Percentiles rank a stretch among this genome's conserved stretches.
Evolutionary conservation across 768 basidiomycete species (phyloP).

Genomic region (Candolleomyces efflorescens): DNA sequence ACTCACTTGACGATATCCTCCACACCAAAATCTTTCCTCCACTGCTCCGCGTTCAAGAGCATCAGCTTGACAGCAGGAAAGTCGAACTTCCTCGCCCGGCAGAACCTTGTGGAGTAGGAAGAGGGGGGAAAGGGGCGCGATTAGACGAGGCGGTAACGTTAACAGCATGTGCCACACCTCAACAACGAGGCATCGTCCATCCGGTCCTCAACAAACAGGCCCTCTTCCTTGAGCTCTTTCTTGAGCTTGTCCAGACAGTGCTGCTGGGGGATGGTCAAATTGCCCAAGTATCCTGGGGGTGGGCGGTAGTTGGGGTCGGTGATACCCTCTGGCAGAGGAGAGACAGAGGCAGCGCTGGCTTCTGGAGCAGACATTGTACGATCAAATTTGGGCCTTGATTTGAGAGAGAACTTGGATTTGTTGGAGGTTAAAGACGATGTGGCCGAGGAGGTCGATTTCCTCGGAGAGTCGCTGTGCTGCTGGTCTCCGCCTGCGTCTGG

Average conservation of each 20-base stretch:
- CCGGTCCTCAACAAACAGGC: conserved; percentile 53
- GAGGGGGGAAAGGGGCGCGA: not conserved
- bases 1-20: conserved; percentile 69
- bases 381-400: not conserved
- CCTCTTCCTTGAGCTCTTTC: conserved; percentile 60
- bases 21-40: conserved; percentile 84
- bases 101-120: conserved; percentile 50
- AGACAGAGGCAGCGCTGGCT: conserved; percentile 39
- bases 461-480: not conserved
- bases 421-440: not conserved
- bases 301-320: conserved; percentile 66
- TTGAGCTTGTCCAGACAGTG: conserved; percentile 68
- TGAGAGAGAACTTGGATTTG: not conserved
- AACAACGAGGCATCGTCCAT: conserved; percentile 72
- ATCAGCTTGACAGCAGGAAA: conserved; percentile 76
- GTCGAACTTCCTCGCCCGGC: conserved; percentile 93
- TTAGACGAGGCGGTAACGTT: not conserved
- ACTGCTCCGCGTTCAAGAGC: conserved; percentile 78
- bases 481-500: not conserved
- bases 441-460: not conserved
- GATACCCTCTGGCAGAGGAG: conserved; percentile 51
- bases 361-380: not conserved
- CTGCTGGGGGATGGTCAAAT: conserved; percentile 61
- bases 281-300: conserved; percentile 73
- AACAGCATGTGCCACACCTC: conserved; percentile 37